Percentiles rank a stretch among this genome's conserved stretches.
Evolutionary conservation across 805 yeast genomes (phyloP).

Genomic region (Ogataea paradorogensis): DNA sequence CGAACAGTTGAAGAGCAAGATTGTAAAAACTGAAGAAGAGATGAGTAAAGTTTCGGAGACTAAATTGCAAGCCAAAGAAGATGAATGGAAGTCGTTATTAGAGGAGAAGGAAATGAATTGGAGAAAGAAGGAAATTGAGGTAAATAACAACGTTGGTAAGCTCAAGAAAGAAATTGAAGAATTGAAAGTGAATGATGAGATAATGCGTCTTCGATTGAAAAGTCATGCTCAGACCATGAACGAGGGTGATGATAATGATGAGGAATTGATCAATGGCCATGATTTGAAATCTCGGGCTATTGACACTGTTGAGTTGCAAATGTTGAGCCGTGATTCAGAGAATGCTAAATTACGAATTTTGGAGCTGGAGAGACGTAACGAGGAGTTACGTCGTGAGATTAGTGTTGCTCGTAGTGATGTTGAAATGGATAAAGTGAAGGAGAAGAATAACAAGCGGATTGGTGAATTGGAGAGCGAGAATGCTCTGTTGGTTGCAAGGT

Average conservation of each 20-base stretch:
- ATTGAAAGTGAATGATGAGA: slow-evolving; percentile 60
- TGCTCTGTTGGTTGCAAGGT: slow-evolving; percentile 53
- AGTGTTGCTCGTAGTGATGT: slow-evolving; percentile 48
- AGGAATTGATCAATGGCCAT: slow-evolving; percentile 3
- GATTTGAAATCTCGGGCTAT: slow-evolving; percentile 31
- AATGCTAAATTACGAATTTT: slow-evolving; percentile 61
- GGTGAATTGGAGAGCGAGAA: slow-evolving; percentile 67
- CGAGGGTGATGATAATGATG: slow-evolving; percentile 22
- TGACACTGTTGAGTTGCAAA: slow-evolving; percentile 53
- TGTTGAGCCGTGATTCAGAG: slow-evolving; percentile 74
- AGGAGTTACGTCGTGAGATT: slow-evolving; percentile 65
- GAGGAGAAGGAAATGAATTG: slow-evolving; percentile 76
- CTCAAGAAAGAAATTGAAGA: slow-evolving; percentile 60
- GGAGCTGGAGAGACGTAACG: slow-evolving; percentile 76
- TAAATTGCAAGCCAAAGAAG: slow-evolving; percentile 66
- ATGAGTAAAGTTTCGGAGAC: slow-evolving; percentile 52
- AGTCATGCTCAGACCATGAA: slow-evolving; percentile 45
- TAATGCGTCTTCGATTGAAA: slow-evolving; percentile 55
- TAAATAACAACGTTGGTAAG: slow-evolving; percentile 47
- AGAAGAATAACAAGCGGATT: slow-evolving; percentile 43
- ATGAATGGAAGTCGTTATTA: slow-evolving; percentile 61
- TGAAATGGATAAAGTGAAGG: slow-evolving; percentile 42
- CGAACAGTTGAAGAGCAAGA: slow-evolving; percentile 63
- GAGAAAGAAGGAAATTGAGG: slow-evolving; percentile 54
- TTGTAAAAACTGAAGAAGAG: slow-evolving; percentile 58